Conservation (phyloP, 257 asterid genomes). For the Solanum corneliomulleri region DNA sequence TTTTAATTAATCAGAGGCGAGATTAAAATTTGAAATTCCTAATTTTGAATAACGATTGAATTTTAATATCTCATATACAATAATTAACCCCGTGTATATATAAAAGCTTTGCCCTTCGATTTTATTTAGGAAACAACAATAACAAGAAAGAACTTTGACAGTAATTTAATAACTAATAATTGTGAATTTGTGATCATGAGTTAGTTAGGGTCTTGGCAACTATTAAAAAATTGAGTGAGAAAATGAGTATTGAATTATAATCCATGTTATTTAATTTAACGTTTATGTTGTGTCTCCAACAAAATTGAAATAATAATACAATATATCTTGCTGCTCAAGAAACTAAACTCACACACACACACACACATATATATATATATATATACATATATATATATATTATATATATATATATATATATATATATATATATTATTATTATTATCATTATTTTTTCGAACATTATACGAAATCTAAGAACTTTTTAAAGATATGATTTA, state of each 20-base stretch:
- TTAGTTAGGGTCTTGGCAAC: not conserved
- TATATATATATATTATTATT: too few relatives aligned
- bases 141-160: not conserved
- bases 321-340: not conserved
- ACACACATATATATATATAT: too few relatives aligned
- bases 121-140: not conserved
- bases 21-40: too few relatives aligned
- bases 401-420: too few relatives aligned
- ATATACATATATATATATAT: too few relatives aligned
- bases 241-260: not conserved
- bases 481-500: not conserved
- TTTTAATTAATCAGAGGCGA: rapidly evolving
- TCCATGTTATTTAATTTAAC: not conserved
- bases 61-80: not conserved
- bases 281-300: not conserved
- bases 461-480: not conserved
- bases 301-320: not conserved
- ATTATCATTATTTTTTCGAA: not conserved
- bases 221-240: not conserved
- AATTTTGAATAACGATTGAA: too few relatives aligned
- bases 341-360: not conserved
- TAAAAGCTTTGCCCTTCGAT: not conserved
- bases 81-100: not conserved
- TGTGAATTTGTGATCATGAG: not conserved
- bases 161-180: not conserved